These are phyloP conservation scores for Cladosporium sp. DNA, from an alignment of 2,329 filamentous ascomycete species.

Conservation along the genomic window DNA sequence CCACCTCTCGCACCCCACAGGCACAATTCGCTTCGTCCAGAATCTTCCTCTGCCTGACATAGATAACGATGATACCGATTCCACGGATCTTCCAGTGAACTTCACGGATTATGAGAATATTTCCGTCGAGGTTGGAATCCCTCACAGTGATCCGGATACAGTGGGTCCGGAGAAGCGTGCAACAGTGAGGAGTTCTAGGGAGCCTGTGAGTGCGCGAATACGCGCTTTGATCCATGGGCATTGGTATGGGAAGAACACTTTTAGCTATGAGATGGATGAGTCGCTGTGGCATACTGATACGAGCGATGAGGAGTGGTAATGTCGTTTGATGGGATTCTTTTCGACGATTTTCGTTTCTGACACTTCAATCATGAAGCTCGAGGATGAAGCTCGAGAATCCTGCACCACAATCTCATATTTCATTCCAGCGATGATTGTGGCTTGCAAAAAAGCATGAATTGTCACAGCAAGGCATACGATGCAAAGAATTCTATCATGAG, in stretches of 20 bases:
- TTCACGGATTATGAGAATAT: constrained; percentile 18
- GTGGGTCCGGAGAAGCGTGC: neutral
- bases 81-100: neutral
- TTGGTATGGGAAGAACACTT: constrained; percentile 25
- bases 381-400: too few species aligned
- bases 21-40: constrained; percentile 23
- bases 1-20: constrained; percentile 23
- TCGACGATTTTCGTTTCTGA: too few species aligned
- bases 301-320: constrained; percentile 31
- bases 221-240: constrained; percentile 20
- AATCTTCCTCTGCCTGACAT: constrained; percentile 9
- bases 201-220: constrained; percentile 17
- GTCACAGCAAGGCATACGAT: too few species aligned
- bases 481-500: too few species aligned
- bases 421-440: too few species aligned
- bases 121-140: constrained; percentile 20
- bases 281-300: constrained; percentile 31
- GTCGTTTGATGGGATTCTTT: neutral
- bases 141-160: constrained; percentile 4
- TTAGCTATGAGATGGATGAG: constrained; percentile 30
- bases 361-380: too few species aligned
- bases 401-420: too few species aligned
- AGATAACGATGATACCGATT: neutral
- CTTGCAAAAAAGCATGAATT: too few species aligned
- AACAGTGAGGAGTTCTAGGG: neutral